Base-by-base conservation (phyloP, 257 asterid genomes). In the Nicotiana paniculata region DNA sequence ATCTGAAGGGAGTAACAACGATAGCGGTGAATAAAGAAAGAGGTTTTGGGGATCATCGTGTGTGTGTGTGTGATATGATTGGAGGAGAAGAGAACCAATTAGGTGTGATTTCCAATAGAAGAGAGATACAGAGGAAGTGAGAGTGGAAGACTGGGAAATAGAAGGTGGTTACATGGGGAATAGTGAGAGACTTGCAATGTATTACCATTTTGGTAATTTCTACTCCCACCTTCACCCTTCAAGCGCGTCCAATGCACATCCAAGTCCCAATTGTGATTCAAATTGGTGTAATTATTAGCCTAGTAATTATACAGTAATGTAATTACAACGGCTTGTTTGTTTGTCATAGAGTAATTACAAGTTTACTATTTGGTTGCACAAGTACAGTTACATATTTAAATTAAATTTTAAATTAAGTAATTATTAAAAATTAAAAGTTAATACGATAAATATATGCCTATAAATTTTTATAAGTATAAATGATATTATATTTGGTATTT, bases 121-220 rank as follows among this genome's bases (percentile, higher is more conserved):
- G 48, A 8, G 48, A 43, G 48, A 39, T 10, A 1, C 3, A 8
- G 48, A 9, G 51, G 39, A 61, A 72, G 79, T 21, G 39, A 10
- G 80, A 17, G 32, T 18, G 78, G 12, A 43, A 43, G 51, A 43
- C 51, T 43, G 51, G 3, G 12, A 43, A 43, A 43, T 9, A 9
- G 58, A n/a, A 57, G 26, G 84, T 81, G 26, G 84, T 81, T 81
- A 18, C 79, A 68, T 81, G 35, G 83, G 43, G 83, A 81, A 54
- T 51, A 81, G 83, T 24, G 83, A 67, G 77, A 46, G 72, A 30
- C 80, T 32, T 28, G 46, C 32, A 46, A 63, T 51, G 80, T 48
- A 75, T 21, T 75, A 75, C 80, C 37, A 37, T 75, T 75, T 75
- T 75, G 39, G 80, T 4, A 46, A 75, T 75, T 32, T 48, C 7